Evolutionary conservation across 2,329 filamentous ascomycete species (phyloP), one percentile per base, ranked within the genome.

Genomic region (Aureobasidium sp.): DNA sequence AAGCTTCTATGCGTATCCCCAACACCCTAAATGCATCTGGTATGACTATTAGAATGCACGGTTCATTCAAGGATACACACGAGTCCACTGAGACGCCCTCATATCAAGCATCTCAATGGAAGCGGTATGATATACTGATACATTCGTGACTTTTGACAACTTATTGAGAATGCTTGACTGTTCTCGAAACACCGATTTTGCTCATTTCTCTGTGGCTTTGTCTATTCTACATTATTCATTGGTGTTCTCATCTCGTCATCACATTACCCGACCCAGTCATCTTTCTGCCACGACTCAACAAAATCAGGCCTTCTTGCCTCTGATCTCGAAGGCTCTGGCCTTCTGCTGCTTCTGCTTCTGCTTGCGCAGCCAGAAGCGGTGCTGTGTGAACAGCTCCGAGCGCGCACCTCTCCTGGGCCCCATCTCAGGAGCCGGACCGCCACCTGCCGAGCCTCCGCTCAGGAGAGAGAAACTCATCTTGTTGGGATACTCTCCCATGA

Each of bases 401-500:
- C 3, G 39, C 39, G 15, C 9, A 7, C 55, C 41, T 22, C 42
- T 47, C 20, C 31, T 47, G 31, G 1, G 22, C 37, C 9, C 15
- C 14, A 20, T 27, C 11, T 2, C n/a, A 5, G 37, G 51, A 31
- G 37, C 52, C 11, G 25, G 37, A 55, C 52, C 27, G 52, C 37
- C 52, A 11, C 17, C 52, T 36, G 31, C 29, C 29, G 14, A 25
- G 14, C 41, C 55, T 25, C 55, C 15, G 8, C 55, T 37, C 8
- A 58, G 31, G 29, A 27, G 15, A 9, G 41, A 45, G 55, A 37
- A 58, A 1, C 8, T 2, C 44, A 41, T 49, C 1, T 14, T 15
- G 37, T 52, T 51, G 47, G 57, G 57, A 20, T 61, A 61, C 2
- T 9, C 45, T 2, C 22, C 29, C 27, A 52, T 45, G 57, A 61